phyloP scores from a whole-genome alignment of 2,329 filamentous ascomycete genomes.

The Scolecobasidium constrictum region DNA sequence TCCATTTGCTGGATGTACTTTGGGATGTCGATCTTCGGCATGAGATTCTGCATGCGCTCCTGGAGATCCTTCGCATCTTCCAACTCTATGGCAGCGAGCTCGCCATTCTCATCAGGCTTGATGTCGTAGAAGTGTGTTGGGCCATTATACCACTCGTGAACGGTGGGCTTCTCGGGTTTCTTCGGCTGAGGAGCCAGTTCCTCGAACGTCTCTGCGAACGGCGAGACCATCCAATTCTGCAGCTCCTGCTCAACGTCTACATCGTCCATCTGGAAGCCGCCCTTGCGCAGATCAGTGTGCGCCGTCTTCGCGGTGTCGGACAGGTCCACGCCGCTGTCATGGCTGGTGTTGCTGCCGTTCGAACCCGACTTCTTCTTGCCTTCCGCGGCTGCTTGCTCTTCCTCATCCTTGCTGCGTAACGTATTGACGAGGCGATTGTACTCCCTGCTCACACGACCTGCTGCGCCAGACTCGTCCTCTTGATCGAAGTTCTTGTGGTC shows the following conservation, averaged over 20 bases:
- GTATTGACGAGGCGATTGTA: conserved; percentile 17
- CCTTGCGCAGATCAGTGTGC: too few relatives aligned
- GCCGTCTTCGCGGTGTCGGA: conserved; percentile 10
- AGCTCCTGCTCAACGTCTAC: conserved; percentile 16
- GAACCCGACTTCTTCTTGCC: conserved; percentile 9
- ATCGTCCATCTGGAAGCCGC: conserved; percentile 9
- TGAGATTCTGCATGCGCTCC: conserved; percentile 15
- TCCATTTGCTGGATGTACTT: conserved; percentile 22
- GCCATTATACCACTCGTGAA: conserved; percentile 21
- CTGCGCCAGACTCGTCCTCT: conserved; percentile 13
- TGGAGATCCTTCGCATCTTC: conserved; percentile 14
- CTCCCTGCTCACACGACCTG: conserved; percentile 13
- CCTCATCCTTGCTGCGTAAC: conserved; percentile 11
- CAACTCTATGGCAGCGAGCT: conserved; percentile 16
- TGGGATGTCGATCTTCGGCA: conserved; percentile 20
- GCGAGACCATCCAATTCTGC: conserved; percentile 20
- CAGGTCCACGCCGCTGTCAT: conserved; percentile 21
- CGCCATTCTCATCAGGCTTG: conserved; percentile 14
- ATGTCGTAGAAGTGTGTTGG: conserved; percentile 20
- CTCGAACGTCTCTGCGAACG: conserved; percentile 14
- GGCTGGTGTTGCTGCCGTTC: conserved; percentile 1
- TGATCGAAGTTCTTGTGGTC: conserved; percentile 16
- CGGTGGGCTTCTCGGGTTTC: conserved; percentile 12
- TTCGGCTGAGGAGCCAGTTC: conserved; percentile 10
- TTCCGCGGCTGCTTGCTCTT: conserved; percentile 13